Base-by-base conservation (phyloP, 2,329 filamentous ascomycete genomes). In the Pseudogymnoascus sp. region DNA sequence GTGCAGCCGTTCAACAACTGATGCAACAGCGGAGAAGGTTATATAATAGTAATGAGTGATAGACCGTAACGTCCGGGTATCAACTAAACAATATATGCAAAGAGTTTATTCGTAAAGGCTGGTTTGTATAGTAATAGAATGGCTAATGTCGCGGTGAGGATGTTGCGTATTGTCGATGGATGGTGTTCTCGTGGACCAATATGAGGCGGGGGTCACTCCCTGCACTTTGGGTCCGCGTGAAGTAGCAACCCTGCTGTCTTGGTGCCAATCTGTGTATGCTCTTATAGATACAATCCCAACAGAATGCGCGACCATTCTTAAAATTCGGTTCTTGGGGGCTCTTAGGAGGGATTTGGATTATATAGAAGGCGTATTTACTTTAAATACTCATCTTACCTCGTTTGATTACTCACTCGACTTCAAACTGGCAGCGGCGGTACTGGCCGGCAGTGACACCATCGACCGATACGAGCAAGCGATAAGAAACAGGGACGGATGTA, bases 161-260 rank as follows among this genome's bases (percentile, higher is more conserved):
- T 6, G 50, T 19, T 56, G 50, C 12, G 46, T 31, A 31, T 31
- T 53, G 46, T 33, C 43, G 50, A 56, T 12, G 50, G 16, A 56
- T 56, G 50, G 50, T 33, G 50, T 33, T 56, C 28, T 56, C 28
- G 50, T 56, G 50, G 50, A 56, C 50, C 50, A 56, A 56, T 56
- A 56, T 56, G 28, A 56, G 50, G 50, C 50, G 50, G n/a, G 50
- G 50, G 50, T 53, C 50, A 33, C 50, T 56, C 50, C 50, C 26
- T 56, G 50, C 28, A 19, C 50, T 56, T 33, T 33, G 50, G 50
- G 50, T 56, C 26, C 50, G n/a, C 50, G n/a, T 12, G 50, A 31
- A 56, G 26, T 56, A 56, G 50, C 26, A 56, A 56, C 50, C 50
- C 50, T 56, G 50, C 50, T 56, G 50, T 56, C 50, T 56, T 33